phyloP scores from a whole-genome alignment of 2,329 filamentous ascomycete species.

The Botrytis sinoallii region DNA sequence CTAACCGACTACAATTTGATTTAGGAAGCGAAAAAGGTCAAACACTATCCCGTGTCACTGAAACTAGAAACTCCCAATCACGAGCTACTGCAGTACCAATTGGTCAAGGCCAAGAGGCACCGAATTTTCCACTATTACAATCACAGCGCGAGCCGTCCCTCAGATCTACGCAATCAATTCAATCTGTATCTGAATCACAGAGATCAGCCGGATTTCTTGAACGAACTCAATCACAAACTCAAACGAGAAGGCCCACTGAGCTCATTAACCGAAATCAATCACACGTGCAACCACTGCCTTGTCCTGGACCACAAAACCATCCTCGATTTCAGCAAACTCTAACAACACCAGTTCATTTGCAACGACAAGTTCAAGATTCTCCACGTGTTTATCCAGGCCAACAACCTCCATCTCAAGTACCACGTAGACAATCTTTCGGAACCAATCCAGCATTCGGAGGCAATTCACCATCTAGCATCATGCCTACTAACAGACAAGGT shows the following conservation, averaged over 20 bases:
- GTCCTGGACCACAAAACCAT: neutral
- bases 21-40: neutral
- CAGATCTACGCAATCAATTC: neutral
- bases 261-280: neutral
- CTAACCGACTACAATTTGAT: neutral
- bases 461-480: neutral
- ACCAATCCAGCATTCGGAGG: neutral
- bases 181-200: neutral
- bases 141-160: neutral
- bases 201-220: neutral
- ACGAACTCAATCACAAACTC: neutral
- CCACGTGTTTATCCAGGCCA: too few species aligned
- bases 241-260: neutral
- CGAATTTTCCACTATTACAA: neutral
- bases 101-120: neutral
- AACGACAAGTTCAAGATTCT: neutral
- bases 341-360: neutral
- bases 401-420: neutral
- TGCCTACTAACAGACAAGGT: neutral
- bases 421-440: neutral
- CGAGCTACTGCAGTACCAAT: neutral
- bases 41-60: neutral
- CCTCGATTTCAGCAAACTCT: neutral
- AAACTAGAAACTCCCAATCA: neutral
- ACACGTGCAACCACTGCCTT: neutral